Evolutionary conservation across 768 basidiomycete genomes (phyloP), one percentile per base, ranked within the genome.

Genomic region (Phaeotremella fagi): DNA sequence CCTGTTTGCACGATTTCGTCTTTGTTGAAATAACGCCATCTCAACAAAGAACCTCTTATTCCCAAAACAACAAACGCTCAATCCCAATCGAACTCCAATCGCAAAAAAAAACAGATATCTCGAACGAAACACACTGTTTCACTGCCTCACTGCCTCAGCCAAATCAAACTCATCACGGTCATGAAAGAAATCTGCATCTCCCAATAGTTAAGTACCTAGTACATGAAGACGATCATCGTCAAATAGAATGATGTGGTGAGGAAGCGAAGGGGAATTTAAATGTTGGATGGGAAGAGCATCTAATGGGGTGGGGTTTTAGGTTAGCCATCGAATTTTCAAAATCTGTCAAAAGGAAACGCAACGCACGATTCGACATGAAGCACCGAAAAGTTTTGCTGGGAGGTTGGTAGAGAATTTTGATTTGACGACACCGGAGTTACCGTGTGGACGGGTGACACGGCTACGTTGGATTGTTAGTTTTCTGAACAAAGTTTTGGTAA

Each of bases 371-470:
- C 73, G 68, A 64, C 90, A 86, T 70, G 82, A 82, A 52, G 90
- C 91, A 78, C 92, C 94, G 76, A 98, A 95, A 56, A 87, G 83
- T 67, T 86, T 86, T 59, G 94, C 89, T 63, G 94, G 92, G 64
- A 98, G 85, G 82, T 98, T 98, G 70, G 83, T 83, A 60, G 81
- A 80, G 83, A 97, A 97, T 82, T 95, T 95, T 78, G 88, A 85
- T 79, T 92, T 91, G 68, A 97, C 92, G 68, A 91, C 89, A 72
- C 94, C 94, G 62, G 85, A 87, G 77, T 83, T 86, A 64, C 95
- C 92, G 77, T 97, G 91, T 64, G 90, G 82, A 72, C 91, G 86
- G 57, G 90, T 90, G 60, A 94, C 84, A 68, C 90, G 89, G 71
- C 90, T 89, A 48, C 25, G 18, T 11, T n/a, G 29, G 36, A 22